Conservation (phyloP, 768 basidiomycete genomes). For the Rhizopogon vinicolor region DNA sequence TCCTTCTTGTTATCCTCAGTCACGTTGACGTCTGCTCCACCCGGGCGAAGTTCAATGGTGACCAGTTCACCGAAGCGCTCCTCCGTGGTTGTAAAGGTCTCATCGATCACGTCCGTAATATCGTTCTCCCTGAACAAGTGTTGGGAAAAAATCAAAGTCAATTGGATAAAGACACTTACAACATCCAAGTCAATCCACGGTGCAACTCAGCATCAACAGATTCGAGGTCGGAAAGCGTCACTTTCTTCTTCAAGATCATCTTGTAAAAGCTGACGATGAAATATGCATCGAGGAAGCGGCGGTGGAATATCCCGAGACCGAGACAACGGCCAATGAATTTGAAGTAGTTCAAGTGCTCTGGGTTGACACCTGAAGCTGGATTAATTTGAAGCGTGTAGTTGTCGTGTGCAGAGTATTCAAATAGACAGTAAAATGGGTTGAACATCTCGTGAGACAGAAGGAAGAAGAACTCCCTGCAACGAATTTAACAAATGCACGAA, state of each 20-base stretch:
- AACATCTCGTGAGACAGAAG: constrained; percentile 99
- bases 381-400: constrained; percentile 99
- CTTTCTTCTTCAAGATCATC: constrained; percentile 99
- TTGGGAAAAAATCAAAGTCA: constrained; percentile 8
- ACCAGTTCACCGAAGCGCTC: constrained; percentile 99
- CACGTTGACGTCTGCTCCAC: constrained; percentile 80
- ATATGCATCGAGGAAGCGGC: constrained; percentile 98
- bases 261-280: constrained; percentile 99
- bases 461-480: constrained; percentile 96
- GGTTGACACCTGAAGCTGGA: constrained; percentile 96
- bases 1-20: constrained; percentile 99
- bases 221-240: constrained; percentile 89
- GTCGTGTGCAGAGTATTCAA: constrained; percentile 99
- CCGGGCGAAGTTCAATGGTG: constrained; percentile 90
- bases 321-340: constrained; percentile 98
- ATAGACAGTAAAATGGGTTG: constrained; percentile 99
- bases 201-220: constrained; percentile 94
- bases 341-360: constrained; percentile 99
- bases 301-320: constrained; percentile 97
- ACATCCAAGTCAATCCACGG: constrained; percentile 97
- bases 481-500: constrained; percentile 6
- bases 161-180: constrained; percentile 49
- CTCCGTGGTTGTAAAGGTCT: constrained; percentile 95
- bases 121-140: constrained; percentile 78
- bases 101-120: constrained; percentile 96